These are phyloP conservation scores for Candida alai DNA, from an alignment of 805 yeast genomes.

Conservation along the genomic window DNA sequence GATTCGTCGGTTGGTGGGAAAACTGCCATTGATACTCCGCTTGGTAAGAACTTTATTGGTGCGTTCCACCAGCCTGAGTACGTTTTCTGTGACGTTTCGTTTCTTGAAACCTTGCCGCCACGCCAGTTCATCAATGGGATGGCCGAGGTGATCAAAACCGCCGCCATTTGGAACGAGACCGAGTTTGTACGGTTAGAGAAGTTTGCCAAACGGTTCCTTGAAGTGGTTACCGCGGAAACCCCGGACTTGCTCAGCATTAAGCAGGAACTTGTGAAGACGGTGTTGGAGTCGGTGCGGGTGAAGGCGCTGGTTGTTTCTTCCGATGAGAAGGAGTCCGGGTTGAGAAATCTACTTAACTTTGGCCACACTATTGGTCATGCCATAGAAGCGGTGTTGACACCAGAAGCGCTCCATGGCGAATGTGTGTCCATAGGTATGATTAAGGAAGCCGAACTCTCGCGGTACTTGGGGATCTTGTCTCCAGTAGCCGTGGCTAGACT, in stretches of 20 bases:
- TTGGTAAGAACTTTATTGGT: slow-evolving; percentile 93
- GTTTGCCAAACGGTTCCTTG: slow-evolving; percentile 65
- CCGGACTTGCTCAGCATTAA: slow-evolving; percentile 61
- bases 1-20: slow-evolving; percentile 98
- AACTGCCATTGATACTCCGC: slow-evolving; percentile 95
- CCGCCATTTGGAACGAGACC: slow-evolving; percentile 92
- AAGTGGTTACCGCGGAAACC: slow-evolving; percentile 46
- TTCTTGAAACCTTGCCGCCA: slow-evolving; percentile 82
- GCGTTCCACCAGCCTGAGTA: slow-evolving; percentile 96
- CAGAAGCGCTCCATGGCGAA: slow-evolving; percentile 95
- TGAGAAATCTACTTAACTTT: slow-evolving; percentile 87
- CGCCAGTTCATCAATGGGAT: slow-evolving; percentile 96
- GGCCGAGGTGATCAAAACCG: slow-evolving; percentile 97
- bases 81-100: slow-evolving; percentile 82
- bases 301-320: slow-evolving; percentile 91
- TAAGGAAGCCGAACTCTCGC: slow-evolving; percentile 90
- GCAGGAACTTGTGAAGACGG: slow-evolving; percentile 74
- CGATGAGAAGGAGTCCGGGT: slow-evolving; percentile 94
- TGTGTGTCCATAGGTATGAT: slow-evolving; percentile 98
- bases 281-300: slow-evolving; percentile 79
- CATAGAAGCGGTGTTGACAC: slow-evolving; percentile 94
- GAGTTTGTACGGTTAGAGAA: slow-evolving; percentile 85
- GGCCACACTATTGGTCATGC: slow-evolving; percentile 99
- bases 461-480: slow-evolving; percentile 82
- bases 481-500: slow-evolving; percentile 94